Evolutionary conservation across 2,329 filamentous ascomycete genomes (phyloP).

Genomic region (Leptographium galeiforme): DNA sequence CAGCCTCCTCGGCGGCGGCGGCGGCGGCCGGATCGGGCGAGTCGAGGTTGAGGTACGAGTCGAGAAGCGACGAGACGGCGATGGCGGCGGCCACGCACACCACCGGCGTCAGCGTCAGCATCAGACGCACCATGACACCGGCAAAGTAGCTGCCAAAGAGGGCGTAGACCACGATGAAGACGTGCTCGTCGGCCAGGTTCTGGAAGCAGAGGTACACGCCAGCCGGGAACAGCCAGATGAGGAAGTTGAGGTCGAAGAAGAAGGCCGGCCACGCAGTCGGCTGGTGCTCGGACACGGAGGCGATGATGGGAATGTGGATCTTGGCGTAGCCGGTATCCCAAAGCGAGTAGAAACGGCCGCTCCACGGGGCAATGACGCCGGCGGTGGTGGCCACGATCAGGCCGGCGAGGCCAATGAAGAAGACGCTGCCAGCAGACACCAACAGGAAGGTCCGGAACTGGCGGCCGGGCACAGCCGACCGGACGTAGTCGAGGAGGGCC

Average conservation of each 20-base stretch:
- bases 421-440: slow-evolving; percentile 59
- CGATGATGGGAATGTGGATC: slow-evolving; percentile 98
- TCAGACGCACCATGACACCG: slow-evolving; percentile 97
- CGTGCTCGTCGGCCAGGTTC: slow-evolving; percentile 84
- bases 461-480: slow-evolving; percentile 74
- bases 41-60: slow-evolving; percentile 63
- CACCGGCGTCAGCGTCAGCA: slow-evolving; percentile 92
- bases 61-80: slow-evolving; percentile 74
- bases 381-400: slow-evolving; percentile 68
- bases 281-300: slow-evolving; percentile 98
- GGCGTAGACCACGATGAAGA: slow-evolving; percentile 96
- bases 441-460: slow-evolving; percentile 89
- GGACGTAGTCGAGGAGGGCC: slow-evolving; percentile 81
- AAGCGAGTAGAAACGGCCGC: slow-evolving; percentile 95
- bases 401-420: slow-evolving; percentile 65
- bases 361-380: slow-evolving; percentile 93
- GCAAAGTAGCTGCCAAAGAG: slow-evolving; percentile 95
- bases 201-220: slow-evolving; percentile 98
- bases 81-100: slow-evolving; percentile 91
- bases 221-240: slow-evolving; percentile 76
- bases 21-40: slow-evolving; percentile 42
- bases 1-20: slow-evolving; percentile 26
- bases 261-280: slow-evolving; percentile 98
- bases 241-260: slow-evolving; percentile 96
- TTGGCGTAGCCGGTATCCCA: slow-evolving; percentile 99